Evolutionary conservation across 2,329 filamentous ascomycete genomes (phyloP).

Genomic region (Endothia cerciana): DNA sequence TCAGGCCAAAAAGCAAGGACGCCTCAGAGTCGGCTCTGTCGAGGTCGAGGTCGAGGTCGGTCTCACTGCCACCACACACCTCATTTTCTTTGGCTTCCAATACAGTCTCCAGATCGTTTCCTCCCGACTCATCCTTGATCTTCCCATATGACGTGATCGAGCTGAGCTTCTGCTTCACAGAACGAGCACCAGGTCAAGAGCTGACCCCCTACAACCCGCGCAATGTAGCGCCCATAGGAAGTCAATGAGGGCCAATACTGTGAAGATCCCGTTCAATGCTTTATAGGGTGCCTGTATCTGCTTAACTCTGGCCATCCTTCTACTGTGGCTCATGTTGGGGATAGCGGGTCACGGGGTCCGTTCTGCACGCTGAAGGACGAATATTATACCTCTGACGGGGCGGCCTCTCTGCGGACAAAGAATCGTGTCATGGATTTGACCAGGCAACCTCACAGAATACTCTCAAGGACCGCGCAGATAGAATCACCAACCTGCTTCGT

Average conservation of each 20-base stretch:
- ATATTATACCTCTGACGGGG: neutral
- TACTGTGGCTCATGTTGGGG: slow-evolving; percentile 1
- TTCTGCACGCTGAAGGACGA: neutral
- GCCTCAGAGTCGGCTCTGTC: neutral
- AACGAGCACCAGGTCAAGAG: neutral
- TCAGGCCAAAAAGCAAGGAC: slow-evolving; percentile 2
- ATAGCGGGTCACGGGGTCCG: neutral
- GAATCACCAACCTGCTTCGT: slow-evolving; percentile 32
- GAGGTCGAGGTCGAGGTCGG: neutral
- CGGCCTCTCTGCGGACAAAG: neutral
- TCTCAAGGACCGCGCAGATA: slow-evolving; percentile 17
- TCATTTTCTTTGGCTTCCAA: neutral
- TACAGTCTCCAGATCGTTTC: neutral
- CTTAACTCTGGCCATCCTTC: neutral
- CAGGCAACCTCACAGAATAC: neutral
- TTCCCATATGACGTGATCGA: neutral
- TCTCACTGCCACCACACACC: neutral
- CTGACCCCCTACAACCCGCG: neutral
- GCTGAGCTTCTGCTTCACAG: neutral
- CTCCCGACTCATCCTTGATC: neutral
- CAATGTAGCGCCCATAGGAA: neutral
- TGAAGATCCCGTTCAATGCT: neutral
- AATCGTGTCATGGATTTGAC: neutral
- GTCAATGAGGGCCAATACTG: neutral
- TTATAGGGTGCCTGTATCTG: neutral